Percentiles rank a stretch among this genome's conserved stretches.
phyloP scores from a whole-genome alignment of 2,329 filamentous ascomycete genomes.

The Ampelomyces quisqualis region DNA sequence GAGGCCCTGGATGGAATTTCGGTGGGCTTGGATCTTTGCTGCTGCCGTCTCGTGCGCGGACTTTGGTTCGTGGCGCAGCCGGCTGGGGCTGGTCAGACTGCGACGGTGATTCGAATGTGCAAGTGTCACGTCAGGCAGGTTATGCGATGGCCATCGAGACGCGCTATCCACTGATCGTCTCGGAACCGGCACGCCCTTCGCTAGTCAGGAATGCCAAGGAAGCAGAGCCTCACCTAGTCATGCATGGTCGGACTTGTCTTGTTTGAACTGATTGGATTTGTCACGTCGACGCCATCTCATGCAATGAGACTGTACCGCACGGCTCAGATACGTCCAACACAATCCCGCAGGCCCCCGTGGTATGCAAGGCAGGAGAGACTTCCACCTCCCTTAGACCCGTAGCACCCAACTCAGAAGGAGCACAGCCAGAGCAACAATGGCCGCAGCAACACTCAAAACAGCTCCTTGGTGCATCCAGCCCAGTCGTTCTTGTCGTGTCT shows the following conservation, averaged over 20 bases:
- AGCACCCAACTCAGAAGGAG: conserved; percentile 34
- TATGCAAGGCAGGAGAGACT: no score
- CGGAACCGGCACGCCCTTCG: conserved; percentile 6
- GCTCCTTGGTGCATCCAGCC: conserved; percentile 36
- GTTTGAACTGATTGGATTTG: conserved; percentile 3
- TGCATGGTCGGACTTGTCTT: no score
- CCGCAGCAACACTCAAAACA: conserved; percentile 28
- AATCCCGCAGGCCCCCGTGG: no score
- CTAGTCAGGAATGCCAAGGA: conserved; percentile 8
- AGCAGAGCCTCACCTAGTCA: conserved; percentile 16
- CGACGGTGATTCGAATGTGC: background rate
- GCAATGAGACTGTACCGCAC: no score
- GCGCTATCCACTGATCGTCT: background rate
- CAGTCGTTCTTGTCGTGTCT: conserved; percentile 30
- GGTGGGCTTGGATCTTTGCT: no score
- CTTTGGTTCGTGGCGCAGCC: no score
- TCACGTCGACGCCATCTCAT: no score
- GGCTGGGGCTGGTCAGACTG: background rate
- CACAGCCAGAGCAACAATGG: conserved; percentile 31
- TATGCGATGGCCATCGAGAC: background rate
- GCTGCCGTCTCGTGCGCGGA: no score
- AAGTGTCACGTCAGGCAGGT: background rate
- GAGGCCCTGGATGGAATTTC: no score
- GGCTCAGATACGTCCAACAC: no score
- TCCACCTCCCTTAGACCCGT: background rate